These are phyloP conservation scores for Penicillium crystallinum DNA, from an alignment of 495 filamentous ascomycete species.

Conservation along the genomic window DNA sequence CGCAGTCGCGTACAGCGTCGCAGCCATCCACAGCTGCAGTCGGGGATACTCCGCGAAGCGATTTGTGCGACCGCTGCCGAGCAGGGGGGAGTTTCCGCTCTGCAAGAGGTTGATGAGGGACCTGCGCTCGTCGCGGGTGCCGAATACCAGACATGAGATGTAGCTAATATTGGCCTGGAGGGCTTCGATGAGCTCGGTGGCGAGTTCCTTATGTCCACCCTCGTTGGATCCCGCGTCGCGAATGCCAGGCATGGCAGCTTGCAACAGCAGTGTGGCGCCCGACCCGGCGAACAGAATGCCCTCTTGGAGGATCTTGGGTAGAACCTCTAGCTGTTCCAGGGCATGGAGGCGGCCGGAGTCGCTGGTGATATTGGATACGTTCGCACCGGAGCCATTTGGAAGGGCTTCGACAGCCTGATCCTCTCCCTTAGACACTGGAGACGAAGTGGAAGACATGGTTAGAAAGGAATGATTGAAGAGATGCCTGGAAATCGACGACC, in stretches of 20 bases:
- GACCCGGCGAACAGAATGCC: constrained; percentile 38
- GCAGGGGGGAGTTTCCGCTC: constrained; percentile 22
- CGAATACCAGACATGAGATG: constrained; percentile 38
- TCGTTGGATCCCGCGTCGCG: constrained; percentile 11
- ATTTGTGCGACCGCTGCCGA: constrained; percentile 19
- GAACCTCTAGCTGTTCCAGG: constrained; percentile 34
- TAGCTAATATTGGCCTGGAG: constrained; percentile 35
- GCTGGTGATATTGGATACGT: constrained; percentile 3
- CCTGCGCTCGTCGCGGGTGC: constrained; percentile 30
- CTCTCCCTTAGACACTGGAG: constrained; percentile 19
- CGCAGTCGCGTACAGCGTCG: constrained; percentile 38
- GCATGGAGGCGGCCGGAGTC: constrained; percentile 22
- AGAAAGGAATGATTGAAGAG: not conserved
- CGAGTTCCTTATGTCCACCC: constrained; percentile 19
- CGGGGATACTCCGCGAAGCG: constrained; percentile 23
- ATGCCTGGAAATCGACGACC: not conserved
- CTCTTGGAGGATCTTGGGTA: constrained; percentile 39
- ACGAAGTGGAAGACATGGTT: constrained; percentile 14
- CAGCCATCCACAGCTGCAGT: constrained; percentile 34
- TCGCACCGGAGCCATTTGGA: not conserved
- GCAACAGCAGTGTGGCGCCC: constrained; percentile 35
- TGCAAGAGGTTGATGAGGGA: constrained; percentile 26
- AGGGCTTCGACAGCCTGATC: constrained; percentile 11
- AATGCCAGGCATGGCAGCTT: constrained; percentile 37
- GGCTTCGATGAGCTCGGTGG: constrained; percentile 30